Conservation (phyloP, 1,139 yeast genomes). For the Scheffersomyces segobiensis region DNA sequence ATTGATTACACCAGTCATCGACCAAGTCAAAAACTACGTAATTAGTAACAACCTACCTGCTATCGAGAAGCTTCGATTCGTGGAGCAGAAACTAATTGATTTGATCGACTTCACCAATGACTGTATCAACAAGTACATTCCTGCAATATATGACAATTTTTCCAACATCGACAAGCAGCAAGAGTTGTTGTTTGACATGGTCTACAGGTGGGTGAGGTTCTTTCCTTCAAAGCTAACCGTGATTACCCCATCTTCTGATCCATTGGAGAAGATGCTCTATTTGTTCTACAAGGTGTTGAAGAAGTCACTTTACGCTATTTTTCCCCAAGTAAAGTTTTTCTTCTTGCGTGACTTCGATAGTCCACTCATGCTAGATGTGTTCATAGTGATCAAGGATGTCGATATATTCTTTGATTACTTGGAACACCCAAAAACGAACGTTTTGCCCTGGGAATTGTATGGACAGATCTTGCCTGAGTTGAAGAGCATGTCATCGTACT, state of each 20-base stretch:
- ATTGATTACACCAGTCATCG: conserved; percentile 2
- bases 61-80: conserved; percentile 9
- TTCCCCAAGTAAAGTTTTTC: conserved; percentile 45
- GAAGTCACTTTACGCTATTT: conserved; percentile 36
- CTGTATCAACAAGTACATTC: conserved; percentile 28
- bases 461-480: conserved; percentile 20
- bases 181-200: conserved; percentile 36
- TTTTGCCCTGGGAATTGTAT: conserved; percentile 17
- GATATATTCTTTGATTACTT: conserved; percentile 24
- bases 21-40: conserved; percentile 1
- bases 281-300: conserved; percentile 37
- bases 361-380: conserved; percentile 44
- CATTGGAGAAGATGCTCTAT: conserved; percentile 34
- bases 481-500: conserved; percentile 30
- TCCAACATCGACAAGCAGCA: conserved; percentile 34
- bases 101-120: conserved; percentile 26
- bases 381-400: conserved; percentile 25
- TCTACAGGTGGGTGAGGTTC: conserved; percentile 40
- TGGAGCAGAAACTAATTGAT: conserved; percentile 24
- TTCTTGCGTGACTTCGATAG: conserved; percentile 45
- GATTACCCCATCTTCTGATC: conserved; percentile 22
- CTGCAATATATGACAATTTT: conserved; percentile 25
- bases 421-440: conserved; percentile 15
- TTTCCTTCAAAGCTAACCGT: conserved; percentile 33
- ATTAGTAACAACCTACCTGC: conserved; percentile 2